phyloP scores from a whole-genome alignment of 1,284 basidiomycete species.

The Jaminaea rosea region DNA sequence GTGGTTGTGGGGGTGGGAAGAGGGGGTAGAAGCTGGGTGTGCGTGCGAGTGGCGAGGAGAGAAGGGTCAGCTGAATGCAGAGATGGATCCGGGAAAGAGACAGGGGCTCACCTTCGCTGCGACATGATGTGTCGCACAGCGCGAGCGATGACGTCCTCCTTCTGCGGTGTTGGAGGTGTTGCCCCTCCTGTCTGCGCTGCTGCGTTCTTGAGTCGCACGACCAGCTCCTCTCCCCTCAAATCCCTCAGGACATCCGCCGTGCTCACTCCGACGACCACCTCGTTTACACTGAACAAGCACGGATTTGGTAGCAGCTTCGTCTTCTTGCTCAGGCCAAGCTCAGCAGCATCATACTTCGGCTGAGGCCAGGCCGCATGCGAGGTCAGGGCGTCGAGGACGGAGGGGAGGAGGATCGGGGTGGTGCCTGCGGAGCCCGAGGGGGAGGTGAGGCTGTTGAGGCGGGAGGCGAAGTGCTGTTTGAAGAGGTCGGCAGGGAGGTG shows the following conservation, averaged over 20 bases:
- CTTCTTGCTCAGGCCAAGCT: constrained; percentile 49
- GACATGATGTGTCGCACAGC: constrained; percentile 70
- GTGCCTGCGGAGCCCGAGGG: constrained; percentile 58
- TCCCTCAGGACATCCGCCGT: constrained; percentile 84
- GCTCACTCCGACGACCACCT: constrained; percentile 65
- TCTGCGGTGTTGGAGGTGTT: too few species aligned
- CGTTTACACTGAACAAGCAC: constrained; percentile 72
- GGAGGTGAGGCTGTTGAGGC: constrained; percentile 58
- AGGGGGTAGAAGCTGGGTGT: constrained; percentile 89
- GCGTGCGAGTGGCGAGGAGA: constrained; percentile 1
- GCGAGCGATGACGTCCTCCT: constrained; percentile 66
- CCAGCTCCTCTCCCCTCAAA: constrained; percentile 71
- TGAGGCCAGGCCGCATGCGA: constrained; percentile 81
- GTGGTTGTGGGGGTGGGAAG: constrained; percentile 70
- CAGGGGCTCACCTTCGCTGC: constrained; percentile 63
- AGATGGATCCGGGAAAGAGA: not conserved
- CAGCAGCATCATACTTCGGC: constrained; percentile 49
- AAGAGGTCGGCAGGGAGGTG: constrained; percentile 64
- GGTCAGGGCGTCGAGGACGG: constrained; percentile 68
- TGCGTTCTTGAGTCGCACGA: constrained; percentile 50
- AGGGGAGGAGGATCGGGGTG: constrained; percentile 68
- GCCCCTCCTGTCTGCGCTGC: constrained; percentile 37
- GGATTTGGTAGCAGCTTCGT: constrained; percentile 80
- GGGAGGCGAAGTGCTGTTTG: constrained; percentile 57
- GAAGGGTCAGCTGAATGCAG: not conserved